Evolutionary conservation across 306 rosid genomes (phyloP).

Genomic region (Psophocarpus tetragonolobus): DNA sequence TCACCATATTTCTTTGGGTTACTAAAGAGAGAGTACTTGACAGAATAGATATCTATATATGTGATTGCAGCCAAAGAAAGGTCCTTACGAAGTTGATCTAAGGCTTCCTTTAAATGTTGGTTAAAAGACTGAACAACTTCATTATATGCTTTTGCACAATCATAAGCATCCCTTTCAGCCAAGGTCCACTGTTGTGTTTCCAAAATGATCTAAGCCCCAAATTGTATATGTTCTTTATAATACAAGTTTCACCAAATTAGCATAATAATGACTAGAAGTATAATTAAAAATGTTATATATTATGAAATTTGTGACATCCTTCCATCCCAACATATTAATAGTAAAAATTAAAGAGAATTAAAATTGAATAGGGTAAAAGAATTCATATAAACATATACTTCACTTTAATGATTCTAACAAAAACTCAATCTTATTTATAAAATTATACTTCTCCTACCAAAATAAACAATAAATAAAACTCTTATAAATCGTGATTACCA

Average conservation of each 20-base stretch:
- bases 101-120: slow-evolving; percentile 47
- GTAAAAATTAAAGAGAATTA: too few relatives aligned
- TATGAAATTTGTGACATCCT: too few relatives aligned
- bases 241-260: not conserved
- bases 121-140: slow-evolving; percentile 65
- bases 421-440: too few relatives aligned
- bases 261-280: too few relatives aligned
- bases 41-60: slow-evolving; percentile 55
- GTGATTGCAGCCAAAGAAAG: slow-evolving; percentile 58
- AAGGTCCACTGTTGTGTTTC: slow-evolving; percentile 50
- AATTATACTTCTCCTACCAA: too few relatives aligned
- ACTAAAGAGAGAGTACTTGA: slow-evolving; percentile 38
- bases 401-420: too few relatives aligned
- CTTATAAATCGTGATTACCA: too few relatives aligned
- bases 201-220: slow-evolving; percentile 45
- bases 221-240: slow-evolving; percentile 32
- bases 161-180: slow-evolving; percentile 38
- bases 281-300: too few relatives aligned
- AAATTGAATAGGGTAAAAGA: too few relatives aligned
- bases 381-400: too few relatives aligned
- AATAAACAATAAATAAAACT: too few relatives aligned
- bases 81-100: slow-evolving; percentile 45
- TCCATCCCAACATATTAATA: too few relatives aligned
- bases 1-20: slow-evolving; percentile 53
- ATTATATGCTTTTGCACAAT: slow-evolving; percentile 60